Evolutionary conservation across 371 early-diverging fungal species (phyloP), one percentile per base, ranked within the genome.

Genomic region (Paramicrosporidium saccamoebae): DNA sequence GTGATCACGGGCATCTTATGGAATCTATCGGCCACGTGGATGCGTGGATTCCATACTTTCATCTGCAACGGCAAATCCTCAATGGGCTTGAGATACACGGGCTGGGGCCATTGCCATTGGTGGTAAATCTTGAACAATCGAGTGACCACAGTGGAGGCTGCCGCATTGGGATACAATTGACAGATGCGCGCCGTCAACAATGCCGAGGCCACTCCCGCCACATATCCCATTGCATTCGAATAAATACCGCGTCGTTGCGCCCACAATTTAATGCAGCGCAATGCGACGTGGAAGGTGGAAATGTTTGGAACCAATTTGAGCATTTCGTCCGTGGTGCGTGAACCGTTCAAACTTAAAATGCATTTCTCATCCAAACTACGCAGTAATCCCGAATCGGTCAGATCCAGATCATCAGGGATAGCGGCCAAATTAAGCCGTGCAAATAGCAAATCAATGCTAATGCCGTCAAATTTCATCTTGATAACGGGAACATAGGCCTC

Each of bases 1-100:
- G 99, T 98, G 30, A 98, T 97, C 23, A 98, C 74, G 1, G 98
- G 98, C 96, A 98, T 96, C 14, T 64, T 57, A 41, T 98, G 98
- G 8, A 52, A 58, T 27, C 50, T 52, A 37, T 98, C 97, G 4
- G 60, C 46, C 0, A 69, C 64, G 48, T 90, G 73, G 1, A 75
- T 30, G 50, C 59, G 58, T 21, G 97, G 95, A 41, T 98, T 95
- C 98, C 99, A 98, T 2, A 94, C 81, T 25, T 79, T 60, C 5
- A 90, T 64, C 19, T 65, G 63, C 10, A 82, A 52, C 1, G 84
- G 71, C 2, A 79, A 79, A 20, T 79, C 77, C 29, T 82, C 86
- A 16, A 94, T 72, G 1, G 50, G 53, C 31, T 75, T 79, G 11
- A 98, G 56, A 22, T 88, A 30, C 0, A 98, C 82, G 5, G 99